Percentiles rank a stretch among this genome's conserved stretches.
phyloP scores from a whole-genome alignment of 306 rosid genomes.

The Trifolium dubium region DNA sequence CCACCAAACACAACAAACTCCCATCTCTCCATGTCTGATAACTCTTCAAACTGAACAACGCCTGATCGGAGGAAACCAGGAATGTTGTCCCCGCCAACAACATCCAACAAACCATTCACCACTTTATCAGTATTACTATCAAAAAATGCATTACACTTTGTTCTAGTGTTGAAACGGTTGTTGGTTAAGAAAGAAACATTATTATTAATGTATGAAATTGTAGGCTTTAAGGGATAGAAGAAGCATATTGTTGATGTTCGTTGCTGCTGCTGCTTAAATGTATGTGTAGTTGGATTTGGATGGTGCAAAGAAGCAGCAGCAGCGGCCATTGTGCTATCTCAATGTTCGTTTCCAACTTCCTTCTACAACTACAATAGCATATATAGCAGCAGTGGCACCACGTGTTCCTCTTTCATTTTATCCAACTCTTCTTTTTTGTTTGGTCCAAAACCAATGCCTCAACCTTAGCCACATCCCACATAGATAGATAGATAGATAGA shows the following conservation, averaged over 20 bases:
- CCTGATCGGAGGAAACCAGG: constrained; percentile 61
- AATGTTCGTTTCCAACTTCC: background rate
- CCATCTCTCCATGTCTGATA: constrained; percentile 73
- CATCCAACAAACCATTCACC: constrained; percentile 30
- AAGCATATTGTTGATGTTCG: constrained; percentile 1
- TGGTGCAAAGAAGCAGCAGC: constrained; percentile 77
- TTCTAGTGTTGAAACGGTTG: constrained; percentile 44
- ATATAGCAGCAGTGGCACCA: constrained; percentile 52
- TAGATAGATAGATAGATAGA: no score
- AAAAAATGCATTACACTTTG: constrained; percentile 61
- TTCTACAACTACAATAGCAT: background rate
- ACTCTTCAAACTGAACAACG: constrained; percentile 51
- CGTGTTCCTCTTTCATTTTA: constrained; percentile 40
- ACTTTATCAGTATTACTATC: constrained; percentile 44
- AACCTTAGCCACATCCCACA: background rate
- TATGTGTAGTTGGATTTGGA: constrained; percentile 48
- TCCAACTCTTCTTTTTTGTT: constrained; percentile 40
- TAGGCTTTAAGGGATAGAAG: constrained; percentile 42
- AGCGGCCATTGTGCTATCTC: constrained; percentile 42
- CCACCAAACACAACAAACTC: constrained; percentile 64
- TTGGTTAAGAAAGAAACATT: constrained; percentile 49
- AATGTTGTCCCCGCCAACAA: constrained; percentile 49
- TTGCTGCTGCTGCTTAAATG: constrained; percentile 48
- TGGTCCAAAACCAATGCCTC: constrained; percentile 21
- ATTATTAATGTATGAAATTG: background rate